Conservation (phyloP, 2,329 filamentous ascomycete genomes). For the Pseudonectria foliicola region DNA sequence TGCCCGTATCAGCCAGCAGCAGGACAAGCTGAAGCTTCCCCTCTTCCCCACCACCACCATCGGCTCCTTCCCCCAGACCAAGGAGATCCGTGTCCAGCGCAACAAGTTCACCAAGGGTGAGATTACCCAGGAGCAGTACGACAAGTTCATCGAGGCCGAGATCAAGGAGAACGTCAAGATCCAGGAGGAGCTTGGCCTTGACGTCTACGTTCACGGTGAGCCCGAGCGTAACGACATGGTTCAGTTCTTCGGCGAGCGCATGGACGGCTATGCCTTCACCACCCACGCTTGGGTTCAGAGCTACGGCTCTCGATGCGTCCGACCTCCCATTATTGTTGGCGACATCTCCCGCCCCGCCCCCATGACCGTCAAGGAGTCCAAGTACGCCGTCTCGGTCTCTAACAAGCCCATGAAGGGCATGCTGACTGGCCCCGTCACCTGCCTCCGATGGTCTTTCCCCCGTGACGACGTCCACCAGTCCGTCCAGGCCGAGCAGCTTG, state of each 20-base stretch:
- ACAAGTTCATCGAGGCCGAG: slow-evolving; percentile 99
- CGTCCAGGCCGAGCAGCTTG: slow-evolving; percentile 96
- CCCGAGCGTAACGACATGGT: slow-evolving; percentile 99
- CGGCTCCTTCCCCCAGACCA: slow-evolving; percentile 98
- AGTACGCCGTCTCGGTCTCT: slow-evolving; percentile 92
- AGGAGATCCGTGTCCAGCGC: slow-evolving; percentile 92
- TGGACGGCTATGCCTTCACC: slow-evolving; percentile 97
- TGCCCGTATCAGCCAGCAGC: slow-evolving; percentile 76
- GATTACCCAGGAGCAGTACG: slow-evolving; percentile 86
- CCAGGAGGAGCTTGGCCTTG: slow-evolving; percentile 95
- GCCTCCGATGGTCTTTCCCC: slow-evolving; percentile 98
- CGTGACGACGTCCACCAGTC: slow-evolving; percentile 99
- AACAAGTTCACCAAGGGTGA: slow-evolving; percentile 99
- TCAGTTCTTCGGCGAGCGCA: slow-evolving; percentile 97
- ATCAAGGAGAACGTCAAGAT: slow-evolving; percentile 92
- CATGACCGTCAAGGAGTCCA: slow-evolving; percentile 99
- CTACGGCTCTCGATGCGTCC: slow-evolving; percentile 97
- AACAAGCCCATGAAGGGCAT: slow-evolving; percentile 99
- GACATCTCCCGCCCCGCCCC: slow-evolving; percentile 94
- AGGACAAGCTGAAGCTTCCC: slow-evolving; percentile 86
- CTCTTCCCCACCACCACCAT: slow-evolving; percentile 99
- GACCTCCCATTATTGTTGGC: slow-evolving; percentile 96
- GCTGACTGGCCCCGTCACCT: slow-evolving; percentile 98
- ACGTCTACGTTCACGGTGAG: slow-evolving; percentile 97
- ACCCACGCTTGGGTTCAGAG: slow-evolving; percentile 98